Base-by-base conservation (phyloP, 2,329 filamentous ascomycete genomes). In the Emergomyces pasteurianus region DNA sequence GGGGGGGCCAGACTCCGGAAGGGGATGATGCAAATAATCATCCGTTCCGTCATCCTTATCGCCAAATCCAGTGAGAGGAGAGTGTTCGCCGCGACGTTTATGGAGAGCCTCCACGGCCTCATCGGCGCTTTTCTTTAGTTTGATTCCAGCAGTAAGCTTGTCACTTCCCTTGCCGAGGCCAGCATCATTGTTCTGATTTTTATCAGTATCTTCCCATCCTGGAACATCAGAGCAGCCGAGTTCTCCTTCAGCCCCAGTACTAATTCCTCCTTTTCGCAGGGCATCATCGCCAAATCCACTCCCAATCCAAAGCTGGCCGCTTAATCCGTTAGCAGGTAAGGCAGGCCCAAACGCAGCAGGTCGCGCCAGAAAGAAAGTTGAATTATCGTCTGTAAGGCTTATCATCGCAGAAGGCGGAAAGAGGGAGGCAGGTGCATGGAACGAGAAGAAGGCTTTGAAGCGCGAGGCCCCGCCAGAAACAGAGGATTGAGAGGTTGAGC, bases 371-470 rank as follows among this genome's bases (percentile, higher is more conserved):
- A 99, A 99, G 67, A 95, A 95, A 14, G 94, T 99, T 67, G 90
- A 96, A 75, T 99, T 99, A 75, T 99, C 94, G 74, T 97, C 91
- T 70, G 92, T 96, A 63, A 99, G 82, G 73, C 90, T 96, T 72
- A 99, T 96, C 69, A 95, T 89, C 55, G 94, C 94, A 65, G 94
- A 96, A 3, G 92, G 92, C 4, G 92, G 92, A 72, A 99, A 99
- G 26, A 99, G 84, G 23, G 90, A 91, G 65, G 92, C 89, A 0
- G 92, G 87, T 5, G 86, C 80, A 62, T 85, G 85, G 73, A 89
- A 88, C 65, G 86, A 86, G 74, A 89, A 85, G 65, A 89, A 77
- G 46, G 81, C 79, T 61, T 77, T 77, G 55, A 86, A 72, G 60
- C 81, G 75, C 40, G 79, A 77, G 62, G 75, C 75, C 60, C 71